phyloP scores from a whole-genome alignment of 1,284 basidiomycete genomes.

The Heterobasidion annosum region DNA sequence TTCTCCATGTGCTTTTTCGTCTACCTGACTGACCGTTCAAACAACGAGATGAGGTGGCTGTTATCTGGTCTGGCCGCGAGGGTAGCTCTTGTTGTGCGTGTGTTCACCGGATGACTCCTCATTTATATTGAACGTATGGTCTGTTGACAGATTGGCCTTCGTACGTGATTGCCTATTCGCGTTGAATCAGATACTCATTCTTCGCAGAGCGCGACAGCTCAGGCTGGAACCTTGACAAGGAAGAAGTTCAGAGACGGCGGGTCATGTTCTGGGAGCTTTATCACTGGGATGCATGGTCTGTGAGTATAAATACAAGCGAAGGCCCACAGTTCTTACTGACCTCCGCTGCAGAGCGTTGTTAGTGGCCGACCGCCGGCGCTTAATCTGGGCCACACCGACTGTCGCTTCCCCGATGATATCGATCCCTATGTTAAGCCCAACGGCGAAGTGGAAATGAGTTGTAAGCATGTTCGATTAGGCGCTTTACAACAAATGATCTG shows the following conservation, averaged over 20 bases:
- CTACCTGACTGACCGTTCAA: conserved; percentile 32
- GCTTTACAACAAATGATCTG: background rate
- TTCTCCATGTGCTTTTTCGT: conserved; percentile 35
- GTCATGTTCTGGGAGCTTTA: conserved; percentile 49
- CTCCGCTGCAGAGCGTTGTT: conserved; percentile 28
- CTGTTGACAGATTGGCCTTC: conserved; percentile 34
- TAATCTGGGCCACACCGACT: conserved; percentile 35
- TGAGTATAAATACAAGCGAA: conserved; percentile 16
- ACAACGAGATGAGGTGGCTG: conserved; percentile 38
- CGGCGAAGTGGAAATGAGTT: conserved; percentile 30
- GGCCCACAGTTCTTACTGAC: background rate
- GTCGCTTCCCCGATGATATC: conserved; percentile 38
- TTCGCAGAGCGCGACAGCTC: conserved; percentile 42
- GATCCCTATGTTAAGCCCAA: conserved; percentile 20
- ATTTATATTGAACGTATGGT: background rate
- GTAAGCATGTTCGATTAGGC: conserved; percentile 23
- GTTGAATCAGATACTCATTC: background rate
- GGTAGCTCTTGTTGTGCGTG: conserved; percentile 34
- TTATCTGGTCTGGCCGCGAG: conserved; percentile 33
- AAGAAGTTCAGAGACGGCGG: conserved; percentile 40
- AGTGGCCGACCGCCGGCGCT: conserved; percentile 39
- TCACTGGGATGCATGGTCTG: conserved; percentile 39
- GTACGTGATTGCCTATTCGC: conserved; percentile 22
- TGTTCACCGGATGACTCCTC: background rate
- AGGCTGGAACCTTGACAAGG: conserved; percentile 35